Evolutionary conservation across 1,284 basidiomycete species (phyloP), one percentile per base, ranked within the genome.

Genomic region (Marasmius oreades): DNA sequence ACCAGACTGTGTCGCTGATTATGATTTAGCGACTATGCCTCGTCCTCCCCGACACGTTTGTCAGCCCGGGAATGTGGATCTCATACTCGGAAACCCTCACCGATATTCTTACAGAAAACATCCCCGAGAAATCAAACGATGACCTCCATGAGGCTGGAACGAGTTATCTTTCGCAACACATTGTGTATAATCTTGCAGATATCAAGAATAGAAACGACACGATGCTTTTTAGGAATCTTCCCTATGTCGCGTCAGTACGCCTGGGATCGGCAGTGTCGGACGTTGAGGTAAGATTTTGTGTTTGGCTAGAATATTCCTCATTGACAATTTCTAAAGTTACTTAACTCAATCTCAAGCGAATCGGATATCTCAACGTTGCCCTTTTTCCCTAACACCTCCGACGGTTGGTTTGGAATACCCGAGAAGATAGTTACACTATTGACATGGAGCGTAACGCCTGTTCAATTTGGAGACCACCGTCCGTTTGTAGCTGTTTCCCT

Each of bases 381-480:
- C 0, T 92, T 88, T 70, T 93, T 94, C 64, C 71, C 75, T 47
- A 71, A 70, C 59, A 75, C 71, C 55, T 61, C 67, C 5, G 74
- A 77, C 26, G 77, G 76, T 62, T 74, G 72, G 24, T 70, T 70
- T 2, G 69, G 67, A 14, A 87, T 91, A 62, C 69, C 76, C n/a
- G 78, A 79, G 56, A 93, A 94, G 67, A 77, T 95, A 20, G 86
- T 90, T 63, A 84, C 88, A 55, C 79, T 95, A 2, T 79, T 96
- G 24, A 91, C 90, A 0, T 96, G 93, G 94, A 85, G 87, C 59
- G 88, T 94, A 55, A 92, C 92, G 0, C 81, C 87, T 6, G 77
- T 91, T 28, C 92, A 93, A 68, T 91, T 90, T 54, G 93, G 93
- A 2, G 84, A 90, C 44, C 93, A 95, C 65, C 82, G 94, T 22